Base-by-base conservation (phyloP, 805 yeast genomes). In the Ascoidea tarda region DNA sequence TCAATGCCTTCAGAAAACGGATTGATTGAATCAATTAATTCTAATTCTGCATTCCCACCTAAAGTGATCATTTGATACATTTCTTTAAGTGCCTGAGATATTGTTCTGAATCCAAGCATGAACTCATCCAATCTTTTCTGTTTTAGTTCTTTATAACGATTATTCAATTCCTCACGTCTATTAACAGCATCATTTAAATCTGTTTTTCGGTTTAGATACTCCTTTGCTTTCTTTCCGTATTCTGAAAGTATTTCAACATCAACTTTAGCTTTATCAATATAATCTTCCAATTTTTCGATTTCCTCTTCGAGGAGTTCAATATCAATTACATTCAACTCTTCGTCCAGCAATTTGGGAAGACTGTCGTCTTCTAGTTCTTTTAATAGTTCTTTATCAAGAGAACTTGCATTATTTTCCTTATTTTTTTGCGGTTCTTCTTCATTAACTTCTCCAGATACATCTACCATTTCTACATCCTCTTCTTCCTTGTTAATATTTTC, bases 11-110 rank as follows among this genome's bases (percentile, higher is more conserved):
- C 99, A 0, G 96, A 81, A 62, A 93, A 93, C n/a, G 99, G 99
- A 67, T 93, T 98, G 63, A 91, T 75, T 55, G 95, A 84, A 63
- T 93, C 99, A 16, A 89, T 97, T 48, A 91, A 74, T 65, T 93
- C 99, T 44, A 93, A 73, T 65, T 93, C 99, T 0, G 99, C 99
- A 70, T 91, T 93, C 42, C 99, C 99, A 32, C 99, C 99, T 95
- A 91, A 89, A 0, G 99, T 93, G 55, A 93, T 93, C 95, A 93
- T 87, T 63, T 90, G 95, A 62, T 93, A 93, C 98, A 93, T 90
- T 61, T 88, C 96, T 65, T 91, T 93, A 58, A 93, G 75, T 5
- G 96, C 86, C 64, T 81, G 72, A 1, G 97, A 88, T 33, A 93
- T 93, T 21, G 81, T 75, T 58, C 82, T 78, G 69, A 95, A 93